Conservation (phyloP, 176 grass and related monocot species). For the Alloteropsis semialata region DNA sequence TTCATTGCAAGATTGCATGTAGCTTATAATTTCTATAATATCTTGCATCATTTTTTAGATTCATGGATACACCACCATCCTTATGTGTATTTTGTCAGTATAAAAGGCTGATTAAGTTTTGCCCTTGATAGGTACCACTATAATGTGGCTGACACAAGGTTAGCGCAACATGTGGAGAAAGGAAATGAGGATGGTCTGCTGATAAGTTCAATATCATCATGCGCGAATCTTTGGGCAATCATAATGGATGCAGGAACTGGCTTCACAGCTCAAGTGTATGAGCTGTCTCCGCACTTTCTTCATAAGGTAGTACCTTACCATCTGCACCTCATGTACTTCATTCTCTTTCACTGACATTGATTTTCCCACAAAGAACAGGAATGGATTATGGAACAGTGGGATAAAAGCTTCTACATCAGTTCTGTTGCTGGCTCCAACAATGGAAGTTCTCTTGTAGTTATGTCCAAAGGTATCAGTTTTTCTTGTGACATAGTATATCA, state of each 20-base stretch:
- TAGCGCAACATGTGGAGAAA: conserved; percentile 69
- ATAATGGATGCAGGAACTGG: conserved; percentile 85
- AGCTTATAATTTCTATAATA: neutral
- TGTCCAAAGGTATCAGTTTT: conserved; percentile 58
- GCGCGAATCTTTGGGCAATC: conserved; percentile 68
- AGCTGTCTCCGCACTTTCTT: conserved; percentile 59
- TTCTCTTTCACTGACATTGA: conserved; percentile 12
- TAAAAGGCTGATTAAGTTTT: conserved; percentile 24
- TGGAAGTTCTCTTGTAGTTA: conserved; percentile 66
- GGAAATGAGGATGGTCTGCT: conserved; percentile 73
- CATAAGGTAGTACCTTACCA: conserved; percentile 40
- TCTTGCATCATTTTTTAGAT: neutral
- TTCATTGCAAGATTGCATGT: neutral
- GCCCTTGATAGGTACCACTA: conserved; percentile 66
- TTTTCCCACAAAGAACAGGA: conserved; percentile 35
- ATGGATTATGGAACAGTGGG: conserved; percentile 83
- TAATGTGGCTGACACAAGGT: conserved; percentile 55
- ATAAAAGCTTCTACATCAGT: conserved; percentile 71
- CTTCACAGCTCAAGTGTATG: conserved; percentile 65
- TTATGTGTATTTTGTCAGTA: neutral
- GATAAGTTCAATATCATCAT: conserved; percentile 80
- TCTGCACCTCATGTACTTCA: neutral
- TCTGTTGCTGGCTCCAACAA: conserved; percentile 65
- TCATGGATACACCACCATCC: neutral
- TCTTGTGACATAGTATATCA: neutral